Base-by-base conservation (phyloP, 2,329 filamentous ascomycete genomes). In the Corynespora cassiicola region DNA sequence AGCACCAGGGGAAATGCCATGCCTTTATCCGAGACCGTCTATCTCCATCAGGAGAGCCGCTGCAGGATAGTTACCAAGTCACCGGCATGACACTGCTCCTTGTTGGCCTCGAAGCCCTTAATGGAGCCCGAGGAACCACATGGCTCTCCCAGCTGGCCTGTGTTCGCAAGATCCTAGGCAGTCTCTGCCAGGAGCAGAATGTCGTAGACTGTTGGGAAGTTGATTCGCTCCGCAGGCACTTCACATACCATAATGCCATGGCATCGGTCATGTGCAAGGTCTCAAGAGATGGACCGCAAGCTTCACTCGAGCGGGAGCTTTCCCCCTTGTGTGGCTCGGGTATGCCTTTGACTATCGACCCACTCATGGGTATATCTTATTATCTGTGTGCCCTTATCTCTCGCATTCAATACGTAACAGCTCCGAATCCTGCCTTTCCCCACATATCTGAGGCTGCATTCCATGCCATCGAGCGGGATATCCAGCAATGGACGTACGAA, bases 231-330 rank as follows among this genome's bases (percentile, higher is more conserved):
- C 61, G 60, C 27, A 52, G 64, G 2, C 64, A 68, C 43, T 66
- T 66, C 34, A 68, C 64, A 6, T 68, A 68, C 33, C 62, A 68
- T 37, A 62, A 63, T 31, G 61, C 56, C 9, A 64, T 61, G 42
- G 63, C 63, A 8, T 65, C 64, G 1, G 48, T 68, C 6, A 66
- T 68, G 63, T 51, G 57, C 2, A 46, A 54, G 20, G 58, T 66
- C 1, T 55, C 58, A 10, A 48, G 50, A 16, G 31, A 45, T 6
- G 36, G 51, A 3, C 20, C 52, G 5, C 32, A 45, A 2, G 39
- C 42, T 6, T 47, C 50, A 2, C 21, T 47, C 11, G 57, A 64
- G 11, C 48, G 46, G 9, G 50, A 58, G 7, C 26, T 58, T 10
- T 31, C 54, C 5, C 50, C 50, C 2, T 42, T 56, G 22, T 50